phyloP scores from a whole-genome alignment of 2,329 filamentous ascomycete genomes.

The Ophiostoma perfectum region DNA sequence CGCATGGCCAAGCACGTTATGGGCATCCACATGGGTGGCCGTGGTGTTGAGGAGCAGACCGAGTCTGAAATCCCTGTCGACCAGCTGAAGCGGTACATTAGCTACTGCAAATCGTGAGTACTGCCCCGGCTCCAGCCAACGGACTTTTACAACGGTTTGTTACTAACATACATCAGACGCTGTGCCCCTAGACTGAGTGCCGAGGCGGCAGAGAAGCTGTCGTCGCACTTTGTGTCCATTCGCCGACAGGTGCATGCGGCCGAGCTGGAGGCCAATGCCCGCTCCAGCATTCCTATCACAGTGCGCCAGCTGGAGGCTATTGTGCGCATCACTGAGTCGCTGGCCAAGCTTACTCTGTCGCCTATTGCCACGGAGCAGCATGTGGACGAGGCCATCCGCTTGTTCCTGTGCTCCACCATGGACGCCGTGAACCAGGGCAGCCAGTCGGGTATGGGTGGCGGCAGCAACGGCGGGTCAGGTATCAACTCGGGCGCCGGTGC shows the following conservation, averaged over 20 bases:
- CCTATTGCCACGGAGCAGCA: conserved; percentile 84
- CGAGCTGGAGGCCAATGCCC: conserved; percentile 81
- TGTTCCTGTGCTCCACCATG: conserved; percentile 97
- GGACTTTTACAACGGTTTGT: background rate
- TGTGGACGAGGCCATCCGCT: conserved; percentile 92
- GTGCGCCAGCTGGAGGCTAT: conserved; percentile 96
- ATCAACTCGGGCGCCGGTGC: conserved; percentile 44
- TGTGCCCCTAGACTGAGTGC: conserved; percentile 87
- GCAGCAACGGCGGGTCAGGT: conserved; percentile 19
- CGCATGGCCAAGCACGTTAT: conserved; percentile 95
- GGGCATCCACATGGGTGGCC: conserved; percentile 90
- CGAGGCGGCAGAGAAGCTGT: conserved; percentile 91
- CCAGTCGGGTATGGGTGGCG: conserved; percentile 22
- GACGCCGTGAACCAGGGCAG: conserved; percentile 90
- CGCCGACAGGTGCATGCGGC: conserved; percentile 87
- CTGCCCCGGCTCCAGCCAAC: too few relatives aligned
- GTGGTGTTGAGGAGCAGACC: conserved; percentile 71
- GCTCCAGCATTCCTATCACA: conserved; percentile 93
- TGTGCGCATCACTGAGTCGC: conserved; percentile 90
- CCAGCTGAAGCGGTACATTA: conserved; percentile 96
- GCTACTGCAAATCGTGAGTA: conserved; percentile 76
- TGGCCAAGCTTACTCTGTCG: conserved; percentile 84
- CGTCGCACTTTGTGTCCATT: conserved; percentile 95
- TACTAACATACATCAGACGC: conserved; percentile 38
- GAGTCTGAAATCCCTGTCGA: conserved; percentile 90